These are phyloP conservation scores for Rhodosporidiobolus odoratus DNA, from an alignment of 768 basidiomycete species.

Conservation along the genomic window DNA sequence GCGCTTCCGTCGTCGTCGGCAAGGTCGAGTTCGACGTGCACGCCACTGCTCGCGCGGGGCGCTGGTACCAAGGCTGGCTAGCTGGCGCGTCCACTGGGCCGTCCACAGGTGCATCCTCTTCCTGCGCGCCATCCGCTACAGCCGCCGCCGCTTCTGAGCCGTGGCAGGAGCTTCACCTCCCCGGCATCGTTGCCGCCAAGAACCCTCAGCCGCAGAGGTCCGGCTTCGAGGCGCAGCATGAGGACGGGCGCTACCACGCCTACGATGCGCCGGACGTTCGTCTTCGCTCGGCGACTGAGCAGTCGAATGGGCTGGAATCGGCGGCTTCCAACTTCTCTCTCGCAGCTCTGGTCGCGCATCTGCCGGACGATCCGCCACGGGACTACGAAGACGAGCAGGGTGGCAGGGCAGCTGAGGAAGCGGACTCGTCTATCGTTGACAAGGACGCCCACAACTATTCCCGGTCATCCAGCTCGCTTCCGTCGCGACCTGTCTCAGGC, in stretches of 20 bases:
- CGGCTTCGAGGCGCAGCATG: no score
- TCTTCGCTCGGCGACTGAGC: not conserved
- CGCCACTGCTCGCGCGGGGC: conserved; percentile 51
- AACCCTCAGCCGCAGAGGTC: not conserved
- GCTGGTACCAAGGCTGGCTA: conserved; percentile 40
- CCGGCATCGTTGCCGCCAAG: conserved; percentile 15
- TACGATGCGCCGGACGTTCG: not conserved
- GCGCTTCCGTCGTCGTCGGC: conserved; percentile 59
- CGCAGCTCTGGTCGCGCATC: conserved; percentile 22
- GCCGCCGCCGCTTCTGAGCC: not conserved
- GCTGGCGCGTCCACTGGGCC: conserved; percentile 3
- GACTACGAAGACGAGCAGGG: not conserved
- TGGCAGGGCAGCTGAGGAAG: not conserved
- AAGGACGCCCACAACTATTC: not conserved
- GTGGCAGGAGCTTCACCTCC: conserved; percentile 28
- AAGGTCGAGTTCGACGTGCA: conserved; percentile 89
- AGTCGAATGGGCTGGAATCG: conserved; percentile 10
- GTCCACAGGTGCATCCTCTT: not conserved
- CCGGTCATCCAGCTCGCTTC: not conserved
- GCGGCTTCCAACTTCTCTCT: conserved; percentile 22
- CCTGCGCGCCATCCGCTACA: not conserved
- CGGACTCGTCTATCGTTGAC: conserved; percentile 18
- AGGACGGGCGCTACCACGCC: no score
- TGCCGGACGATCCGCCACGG: not conserved
- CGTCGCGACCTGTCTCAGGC: conserved; percentile 1